Base-by-base conservation (phyloP, 768 basidiomycete species). In the Astraeus odoratus region DNA sequence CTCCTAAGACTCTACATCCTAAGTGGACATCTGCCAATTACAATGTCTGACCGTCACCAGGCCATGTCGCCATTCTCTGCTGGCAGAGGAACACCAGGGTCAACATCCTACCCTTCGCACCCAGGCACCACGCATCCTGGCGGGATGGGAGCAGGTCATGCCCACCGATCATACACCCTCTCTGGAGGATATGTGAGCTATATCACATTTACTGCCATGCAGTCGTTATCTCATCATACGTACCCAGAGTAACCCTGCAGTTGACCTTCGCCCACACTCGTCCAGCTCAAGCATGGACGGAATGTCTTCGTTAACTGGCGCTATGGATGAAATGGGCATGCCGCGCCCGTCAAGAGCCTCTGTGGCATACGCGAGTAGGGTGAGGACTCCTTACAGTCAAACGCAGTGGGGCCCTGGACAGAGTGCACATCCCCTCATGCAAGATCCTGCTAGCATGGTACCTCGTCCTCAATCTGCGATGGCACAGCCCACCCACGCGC, bases 271-370 rank as follows among this genome's bases (percentile, higher is more conserved):
- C 34, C 59, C 57, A 47, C 61, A 63, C 42, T 60, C 69, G 25
- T 60, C 67, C 37, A 61, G 67, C 16, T 73, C 77, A 0, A 65
- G 58, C 57, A 72, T 72, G 39, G 75, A 70, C 43, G 52, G 63
- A 8, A 63, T 68, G 1, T 75, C 72, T 33, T 71, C 69, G 51
- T 66, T 86, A 46, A 76, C 75, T 22, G 80, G 80, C 46, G 81
- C 83, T n/a, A n/a, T n/a, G n/a, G n/a, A n/a, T n/a, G n/a, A n/a
- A n/a, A n/a, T n/a, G n/a, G n/a, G n/a, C n/a, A n/a, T n/a, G n/a
- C n/a, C n/a, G n/a, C n/a, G n/a, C n/a, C n/a, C n/a, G n/a, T n/a
- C n/a, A n/a, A n/a, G n/a, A n/a, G n/a, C 20, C 76, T 86, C 63
- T 80, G 78, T 40, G 78, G 57, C 46, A 47, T 62, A 43, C 50